Evolutionary conservation across 2,329 filamentous ascomycete species (phyloP).

Genomic region (Furcasterigmium furcatum): DNA sequence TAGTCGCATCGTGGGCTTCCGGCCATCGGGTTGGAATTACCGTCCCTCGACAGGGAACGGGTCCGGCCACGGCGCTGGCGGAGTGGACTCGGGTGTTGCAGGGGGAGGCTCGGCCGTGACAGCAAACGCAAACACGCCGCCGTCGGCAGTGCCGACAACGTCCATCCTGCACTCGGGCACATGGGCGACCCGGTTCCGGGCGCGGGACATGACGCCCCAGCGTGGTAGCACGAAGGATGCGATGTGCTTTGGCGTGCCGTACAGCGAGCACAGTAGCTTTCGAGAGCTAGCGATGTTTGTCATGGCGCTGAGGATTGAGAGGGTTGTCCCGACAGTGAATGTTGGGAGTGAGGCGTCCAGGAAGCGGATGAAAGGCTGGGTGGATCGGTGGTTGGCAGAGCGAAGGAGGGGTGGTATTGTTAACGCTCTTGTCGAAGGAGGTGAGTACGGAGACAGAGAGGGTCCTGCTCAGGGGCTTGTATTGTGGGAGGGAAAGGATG

Average conservation of each 20-base stretch:
- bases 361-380: conserved; percentile 62
- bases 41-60: conserved; percentile 51
- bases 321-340: conserved; percentile 92
- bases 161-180: conserved; percentile 54
- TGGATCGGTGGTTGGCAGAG: conserved; percentile 59
- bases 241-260: conserved; percentile 90
- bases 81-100: conserved; percentile 15
- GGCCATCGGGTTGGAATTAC: conserved; percentile 94
- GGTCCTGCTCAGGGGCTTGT: conserved; percentile 11
- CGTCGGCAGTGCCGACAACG: conserved; percentile 44
- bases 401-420: conserved; percentile 53
- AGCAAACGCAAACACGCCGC: conserved; percentile 51
- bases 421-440: conserved; percentile 37
- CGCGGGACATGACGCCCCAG: conserved; percentile 73
- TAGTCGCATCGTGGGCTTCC: conserved; percentile 81
- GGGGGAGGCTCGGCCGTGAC: conserved; percentile 40
- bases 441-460: conserved; percentile 24
- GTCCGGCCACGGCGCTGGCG: no score
- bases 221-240: conserved; percentile 79
- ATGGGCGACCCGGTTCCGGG: conserved; percentile 74
- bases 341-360: conserved; percentile 57
- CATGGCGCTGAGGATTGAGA: conserved; percentile 81
- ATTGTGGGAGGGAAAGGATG: conserved; percentile 36
- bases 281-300: conserved; percentile 92
- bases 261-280: conserved; percentile 94